Conservation (phyloP, 2,329 filamentous ascomycete species). For the Rutstroemia sp. region DNA sequence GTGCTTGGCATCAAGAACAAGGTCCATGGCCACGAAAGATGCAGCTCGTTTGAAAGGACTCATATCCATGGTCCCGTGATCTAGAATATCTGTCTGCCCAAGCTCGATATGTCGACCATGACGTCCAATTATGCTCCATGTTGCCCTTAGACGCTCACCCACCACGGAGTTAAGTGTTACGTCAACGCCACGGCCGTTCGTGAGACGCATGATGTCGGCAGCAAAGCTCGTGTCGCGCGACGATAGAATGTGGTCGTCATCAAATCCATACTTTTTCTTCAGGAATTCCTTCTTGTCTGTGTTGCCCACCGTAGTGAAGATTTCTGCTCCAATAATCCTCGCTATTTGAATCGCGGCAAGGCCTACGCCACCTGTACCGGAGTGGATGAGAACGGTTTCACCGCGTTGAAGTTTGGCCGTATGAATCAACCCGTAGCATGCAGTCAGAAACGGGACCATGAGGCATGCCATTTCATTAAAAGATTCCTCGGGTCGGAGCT, state of each 20-base stretch:
- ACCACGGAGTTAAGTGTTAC: constrained; percentile 24
- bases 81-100: constrained; percentile 23
- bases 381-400: constrained; percentile 19
- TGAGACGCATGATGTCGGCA: constrained; percentile 24
- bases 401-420: constrained; percentile 33
- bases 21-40: constrained; percentile 6
- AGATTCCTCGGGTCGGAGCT: constrained; percentile 14
- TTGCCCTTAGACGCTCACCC: constrained; percentile 17
- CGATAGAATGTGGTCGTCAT: constrained; percentile 33
- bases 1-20: neutral
- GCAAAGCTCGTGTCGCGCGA: constrained; percentile 32
- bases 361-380: constrained; percentile 17
- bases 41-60: neutral
- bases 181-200: constrained; percentile 21
- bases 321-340: constrained; percentile 27
- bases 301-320: constrained; percentile 37
- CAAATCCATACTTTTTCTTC: constrained; percentile 30
- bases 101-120: constrained; percentile 34
- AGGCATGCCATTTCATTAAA: constrained; percentile 23
- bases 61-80: neutral
- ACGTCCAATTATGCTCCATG: constrained; percentile 30
- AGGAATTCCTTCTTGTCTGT: constrained; percentile 34
- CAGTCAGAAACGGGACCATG: constrained; percentile 28
- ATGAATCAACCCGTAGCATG: constrained; percentile 37
- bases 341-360: constrained; percentile 26